Base-by-base conservation (phyloP, 192 early-diverging fungal species). In the Podila minutissima region DNA sequence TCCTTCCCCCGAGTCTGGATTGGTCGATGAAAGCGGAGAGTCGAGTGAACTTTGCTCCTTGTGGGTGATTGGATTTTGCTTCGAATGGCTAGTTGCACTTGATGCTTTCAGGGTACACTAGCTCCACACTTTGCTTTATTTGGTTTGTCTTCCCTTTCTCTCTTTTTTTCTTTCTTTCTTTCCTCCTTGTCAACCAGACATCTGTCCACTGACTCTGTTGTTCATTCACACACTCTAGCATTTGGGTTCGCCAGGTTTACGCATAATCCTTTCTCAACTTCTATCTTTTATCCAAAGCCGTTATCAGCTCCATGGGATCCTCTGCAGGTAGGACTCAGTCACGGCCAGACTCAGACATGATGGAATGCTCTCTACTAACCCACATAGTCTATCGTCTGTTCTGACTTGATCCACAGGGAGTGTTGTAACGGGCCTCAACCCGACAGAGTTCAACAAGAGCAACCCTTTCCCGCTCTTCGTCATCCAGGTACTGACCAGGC, bases 401-500 rank as follows among this genome's bases (percentile, higher is more conserved):
- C 10, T 68, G 28, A 68, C 72, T 64, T 75, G 74, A 10, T 38
- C 13, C 38, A 48, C 26, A 82, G 87, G 75, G 5, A 86, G 88
- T 57, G 85, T 93, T 35, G 87, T 94, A 66, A 83, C 93, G 28
- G 92, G 92, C 31, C 64, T 87, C 35, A 89, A 94, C 72, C 92
- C 93, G 35, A 81, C 91, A 13, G 63, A 57, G 5, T 84, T 85
- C 69, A 88, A 87, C 59, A 32, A 86, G 4, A 38, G 64, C 26
- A 72, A 93, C 64, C 92, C 92, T 9, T 58, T 95, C 63, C 72
- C 88, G 5, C 87, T 96, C 51, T 97, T 97, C 75, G 88, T 96
- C 29, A 86, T 95, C 59, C 96, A 95, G 88, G 85, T 91, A 82
- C 37, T 83, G 53, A 48, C 83, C 51, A 90, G 13, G 12, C 15